Evolutionary conservation across 2,329 filamentous ascomycete species (phyloP).

Genomic region (Colletotrichum sp.): DNA sequence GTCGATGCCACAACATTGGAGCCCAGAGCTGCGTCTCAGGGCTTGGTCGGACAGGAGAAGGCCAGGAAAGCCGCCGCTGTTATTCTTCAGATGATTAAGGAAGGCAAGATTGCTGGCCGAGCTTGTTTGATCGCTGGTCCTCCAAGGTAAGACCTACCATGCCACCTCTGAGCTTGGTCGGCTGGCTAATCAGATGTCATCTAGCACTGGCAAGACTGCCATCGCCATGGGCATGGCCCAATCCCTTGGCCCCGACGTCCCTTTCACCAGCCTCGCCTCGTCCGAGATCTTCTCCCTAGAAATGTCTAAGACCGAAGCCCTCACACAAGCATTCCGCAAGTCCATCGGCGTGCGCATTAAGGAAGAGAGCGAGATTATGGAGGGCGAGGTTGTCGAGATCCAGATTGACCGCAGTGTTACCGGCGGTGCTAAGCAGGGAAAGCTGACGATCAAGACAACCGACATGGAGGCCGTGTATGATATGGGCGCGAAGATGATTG

Average conservation of each 20-base stretch:
- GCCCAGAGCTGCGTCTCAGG: constrained; percentile 83
- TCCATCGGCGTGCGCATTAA: constrained; percentile 98
- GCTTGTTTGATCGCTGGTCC: constrained; percentile 95
- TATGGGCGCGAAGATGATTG: constrained; percentile 99
- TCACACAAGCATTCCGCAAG: constrained; percentile 98
- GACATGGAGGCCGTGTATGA: constrained; percentile 99
- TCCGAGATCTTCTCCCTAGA: constrained; percentile 98
- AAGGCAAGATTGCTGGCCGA: constrained; percentile 96
- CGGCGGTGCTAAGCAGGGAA: constrained; percentile 96
- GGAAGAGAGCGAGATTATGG: constrained; percentile 98
- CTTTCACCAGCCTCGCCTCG: constrained; percentile 93
- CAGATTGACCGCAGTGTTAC: constrained; percentile 98
- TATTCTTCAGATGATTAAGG: constrained; percentile 98
- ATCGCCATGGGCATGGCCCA: constrained; percentile 99
- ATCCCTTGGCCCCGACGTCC: constrained; percentile 90
- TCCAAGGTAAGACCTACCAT: constrained; percentile 63
- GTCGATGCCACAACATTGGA: constrained; percentile 92
- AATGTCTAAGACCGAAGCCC: constrained; percentile 98
- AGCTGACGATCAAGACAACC: constrained; percentile 98
- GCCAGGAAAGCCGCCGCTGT: constrained; percentile 95
- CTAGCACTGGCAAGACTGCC: constrained; percentile 94
- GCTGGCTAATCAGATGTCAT: constrained; percentile 20
- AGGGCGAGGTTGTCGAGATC: constrained; percentile 98
- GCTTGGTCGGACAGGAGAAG: constrained; percentile 94
- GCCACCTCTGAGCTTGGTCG: background rate